Percentiles rank a stretch among this genome's conserved stretches.
These are phyloP conservation scores for Trichoderma pleuroti DNA, from an alignment of 2,329 filamentous ascomycete genomes.

Conservation along the genomic window DNA sequence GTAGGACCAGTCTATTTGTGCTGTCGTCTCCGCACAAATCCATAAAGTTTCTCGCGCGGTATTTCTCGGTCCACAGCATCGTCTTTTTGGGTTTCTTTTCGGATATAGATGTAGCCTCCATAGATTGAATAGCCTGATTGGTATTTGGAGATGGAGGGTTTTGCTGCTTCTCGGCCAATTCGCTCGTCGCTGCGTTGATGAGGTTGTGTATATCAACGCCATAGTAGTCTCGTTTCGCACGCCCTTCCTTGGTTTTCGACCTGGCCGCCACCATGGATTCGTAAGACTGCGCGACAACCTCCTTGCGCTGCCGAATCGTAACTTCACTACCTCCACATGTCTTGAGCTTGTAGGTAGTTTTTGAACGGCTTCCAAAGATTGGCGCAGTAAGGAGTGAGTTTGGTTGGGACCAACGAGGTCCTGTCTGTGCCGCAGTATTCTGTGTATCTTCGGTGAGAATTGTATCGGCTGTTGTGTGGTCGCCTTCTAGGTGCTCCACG, in stretches of 20 bases:
- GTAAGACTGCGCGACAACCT: constrained; percentile 50
- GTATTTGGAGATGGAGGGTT: constrained; percentile 13
- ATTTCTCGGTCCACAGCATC: constrained; percentile 94
- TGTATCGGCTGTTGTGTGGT: neutral
- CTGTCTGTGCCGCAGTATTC: neutral
- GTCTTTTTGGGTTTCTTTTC: constrained; percentile 47
- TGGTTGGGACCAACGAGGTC: constrained; percentile 24
- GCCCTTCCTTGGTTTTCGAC: constrained; percentile 62
- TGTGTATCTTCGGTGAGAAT: neutral
- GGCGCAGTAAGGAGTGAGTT: constrained; percentile 29
- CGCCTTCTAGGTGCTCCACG: neutral
- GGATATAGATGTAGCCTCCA: constrained; percentile 34
- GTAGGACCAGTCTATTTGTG: constrained; percentile 83
- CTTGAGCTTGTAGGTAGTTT: constrained; percentile 41
- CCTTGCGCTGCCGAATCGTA: constrained; percentile 53
- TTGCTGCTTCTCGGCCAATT: constrained; percentile 44
- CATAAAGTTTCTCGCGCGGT: constrained; percentile 85
- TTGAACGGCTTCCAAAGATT: constrained; percentile 27
- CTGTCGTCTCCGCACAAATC: constrained; percentile 93
- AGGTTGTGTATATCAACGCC: constrained; percentile 87
- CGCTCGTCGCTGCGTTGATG: constrained; percentile 65
- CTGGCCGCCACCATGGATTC: constrained; percentile 65
- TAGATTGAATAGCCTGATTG: constrained; percentile 39
- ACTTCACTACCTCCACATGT: constrained; percentile 57
- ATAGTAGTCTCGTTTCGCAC: constrained; percentile 76